A percentile compares a stretch with the other conserved stretches of the same genome.
These are phyloP conservation scores for Baorangia bicolor DNA, from an alignment of 768 basidiomycete species.

Conservation along the genomic window DNA sequence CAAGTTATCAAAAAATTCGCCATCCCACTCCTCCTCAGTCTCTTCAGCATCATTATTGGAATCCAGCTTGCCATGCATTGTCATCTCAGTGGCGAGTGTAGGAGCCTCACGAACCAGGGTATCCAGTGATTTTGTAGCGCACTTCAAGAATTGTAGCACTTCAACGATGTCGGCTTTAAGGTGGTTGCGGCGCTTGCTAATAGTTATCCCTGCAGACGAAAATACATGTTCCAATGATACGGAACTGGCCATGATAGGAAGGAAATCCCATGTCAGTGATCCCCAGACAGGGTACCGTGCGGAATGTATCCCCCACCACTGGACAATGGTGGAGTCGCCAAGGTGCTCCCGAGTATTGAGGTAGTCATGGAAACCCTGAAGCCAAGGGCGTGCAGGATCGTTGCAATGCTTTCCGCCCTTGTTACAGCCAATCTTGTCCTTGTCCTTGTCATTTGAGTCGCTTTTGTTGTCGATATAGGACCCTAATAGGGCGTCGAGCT, in stretches of 20 bases:
- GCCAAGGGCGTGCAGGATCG: constrained; percentile 1
- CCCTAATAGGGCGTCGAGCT: neutral
- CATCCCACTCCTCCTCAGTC: constrained; percentile 2
- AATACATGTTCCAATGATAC: neutral
- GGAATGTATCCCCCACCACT: constrained; percentile 3
- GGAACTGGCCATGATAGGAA: no score
- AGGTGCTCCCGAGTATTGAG: neutral
- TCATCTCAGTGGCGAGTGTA: neutral
- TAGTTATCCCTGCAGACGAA: no score
- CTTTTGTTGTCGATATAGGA: neutral
- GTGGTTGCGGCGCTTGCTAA: neutral
- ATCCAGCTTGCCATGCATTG: neutral
- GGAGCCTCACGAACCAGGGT: neutral
- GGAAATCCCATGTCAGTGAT: neutral
- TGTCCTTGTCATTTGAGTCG: neutral
- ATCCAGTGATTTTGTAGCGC: neutral
- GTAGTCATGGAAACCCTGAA: constrained; percentile 4
- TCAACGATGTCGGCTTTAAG: constrained; percentile 3
- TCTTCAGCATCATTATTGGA: neutral
- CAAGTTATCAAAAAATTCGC: no score
- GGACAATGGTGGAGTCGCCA: neutral
- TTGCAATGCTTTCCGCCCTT: neutral
- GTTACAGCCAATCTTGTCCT: neutral
- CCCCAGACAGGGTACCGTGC: neutral
- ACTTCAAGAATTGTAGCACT: constrained; percentile 2